Evolutionary conservation across 495 filamentous ascomycete genomes (phyloP), one percentile per base, ranked within the genome.

Genomic region (Peziza echinospora): DNA sequence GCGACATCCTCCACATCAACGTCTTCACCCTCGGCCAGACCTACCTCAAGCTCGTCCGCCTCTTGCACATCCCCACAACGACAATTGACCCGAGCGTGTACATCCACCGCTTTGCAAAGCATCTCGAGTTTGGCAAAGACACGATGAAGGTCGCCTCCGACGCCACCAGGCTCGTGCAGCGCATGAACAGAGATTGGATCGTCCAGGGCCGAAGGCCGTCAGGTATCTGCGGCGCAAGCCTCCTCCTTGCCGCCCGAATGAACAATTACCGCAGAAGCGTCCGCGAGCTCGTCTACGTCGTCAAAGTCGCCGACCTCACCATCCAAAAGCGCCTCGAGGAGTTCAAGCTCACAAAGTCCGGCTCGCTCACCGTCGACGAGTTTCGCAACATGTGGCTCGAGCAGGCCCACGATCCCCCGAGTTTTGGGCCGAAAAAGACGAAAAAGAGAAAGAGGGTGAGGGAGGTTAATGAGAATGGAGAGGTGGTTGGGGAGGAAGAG

Each of bases 131-230:
- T 56, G 82, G 80, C 11, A 60, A 71, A 2, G 63, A 76, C 40
- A 83, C 77, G 10, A 73, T 77, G 60, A 76, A 76, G 45, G 84
- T 97, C 11, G 85, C 85, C 24, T 72, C 79, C 46, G 83, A 92
- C 49, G 89, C 89, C 17, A 72, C 80, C 26, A 74, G 77, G 24
- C 79, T 97, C 44, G 76, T 91, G 24, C 75, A 82, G 57, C 77
- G 89, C 39, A 96, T 97, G 89, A 80, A 81, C 44, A 71, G 80
- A 22, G 89, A 97, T 62, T 94, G 87, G 82, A 94, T 97, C 73
- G 78, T 82, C 7, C 78, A 79, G 42, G 89, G 89, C 53, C 83
- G 89, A 56, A 75, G 85, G 37, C 91, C 91, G 40, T 84, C 89
- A 22, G 89, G 91, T 56, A 75, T 96, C 40, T 93, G 84, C 62